phyloP scores from a whole-genome alignment of 2,329 filamentous ascomycete species.

The Metarhizium anisopliae region DNA sequence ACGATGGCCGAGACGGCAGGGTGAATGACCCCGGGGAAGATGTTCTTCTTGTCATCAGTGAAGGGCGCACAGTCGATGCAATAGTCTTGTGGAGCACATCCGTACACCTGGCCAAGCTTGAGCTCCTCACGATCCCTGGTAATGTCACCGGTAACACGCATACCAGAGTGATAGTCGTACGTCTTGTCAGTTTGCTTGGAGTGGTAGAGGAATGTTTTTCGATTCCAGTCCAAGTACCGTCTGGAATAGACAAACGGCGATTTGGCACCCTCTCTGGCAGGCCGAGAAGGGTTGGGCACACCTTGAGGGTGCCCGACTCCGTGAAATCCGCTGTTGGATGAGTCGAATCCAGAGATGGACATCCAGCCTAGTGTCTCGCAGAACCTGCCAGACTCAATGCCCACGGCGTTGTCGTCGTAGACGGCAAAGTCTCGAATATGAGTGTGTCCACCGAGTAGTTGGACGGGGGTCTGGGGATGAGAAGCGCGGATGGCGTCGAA shows the following conservation, averaged over 20 bases:
- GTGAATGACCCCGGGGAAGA: slow-evolving; percentile 41
- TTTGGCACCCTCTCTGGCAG: slow-evolving; percentile 26
- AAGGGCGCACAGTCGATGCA: slow-evolving; percentile 49
- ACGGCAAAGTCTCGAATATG: slow-evolving; percentile 58
- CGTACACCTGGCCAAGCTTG: slow-evolving; percentile 46
- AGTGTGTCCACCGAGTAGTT: slow-evolving; percentile 56
- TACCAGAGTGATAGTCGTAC: slow-evolving; percentile 41
- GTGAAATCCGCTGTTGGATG: slow-evolving; percentile 31
- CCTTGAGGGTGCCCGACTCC: slow-evolving; percentile 26
- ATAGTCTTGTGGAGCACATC: slow-evolving; percentile 52
- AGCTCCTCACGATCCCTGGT: slow-evolving; percentile 40
- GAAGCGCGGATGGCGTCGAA: slow-evolving; percentile 49
- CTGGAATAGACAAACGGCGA: slow-evolving; percentile 41
- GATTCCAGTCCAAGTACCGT: slow-evolving; percentile 61
- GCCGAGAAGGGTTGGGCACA: slow-evolving; percentile 29
- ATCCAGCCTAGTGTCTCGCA: slow-evolving; percentile 62
- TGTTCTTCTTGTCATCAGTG: slow-evolving; percentile 41
- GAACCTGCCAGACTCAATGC: slow-evolving; percentile 54
- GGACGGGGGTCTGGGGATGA: slow-evolving; percentile 49
- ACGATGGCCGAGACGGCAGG: slow-evolving; percentile 42
- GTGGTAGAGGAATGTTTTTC: slow-evolving; percentile 56
- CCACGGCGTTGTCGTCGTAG: slow-evolving; percentile 52
- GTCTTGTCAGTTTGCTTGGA: slow-evolving; percentile 38
- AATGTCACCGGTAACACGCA: slow-evolving; percentile 38
- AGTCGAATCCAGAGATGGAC: slow-evolving; percentile 51